Conservation (phyloP, 2,329 filamentous ascomycete species). For the Helotiales sp. region DNA sequence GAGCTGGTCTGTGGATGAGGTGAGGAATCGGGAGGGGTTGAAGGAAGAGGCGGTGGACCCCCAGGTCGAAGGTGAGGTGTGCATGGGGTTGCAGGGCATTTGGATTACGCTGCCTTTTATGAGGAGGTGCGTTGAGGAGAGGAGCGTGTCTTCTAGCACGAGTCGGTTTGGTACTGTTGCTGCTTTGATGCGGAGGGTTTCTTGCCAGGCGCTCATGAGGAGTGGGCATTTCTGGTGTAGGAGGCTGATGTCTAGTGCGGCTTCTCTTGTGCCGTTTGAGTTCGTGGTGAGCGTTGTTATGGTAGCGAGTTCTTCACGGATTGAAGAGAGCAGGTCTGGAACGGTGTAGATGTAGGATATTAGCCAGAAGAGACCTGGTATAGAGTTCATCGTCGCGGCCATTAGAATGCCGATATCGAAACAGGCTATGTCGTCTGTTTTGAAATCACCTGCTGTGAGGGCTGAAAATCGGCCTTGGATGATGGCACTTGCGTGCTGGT, state of each 20-base stretch:
- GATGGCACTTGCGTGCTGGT: slow-evolving; percentile 35
- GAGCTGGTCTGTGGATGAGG: slow-evolving; percentile 14
- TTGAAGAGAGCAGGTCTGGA: slow-evolving; percentile 37
- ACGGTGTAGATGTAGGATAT: slow-evolving; percentile 42
- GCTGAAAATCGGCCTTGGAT: slow-evolving; percentile 15
- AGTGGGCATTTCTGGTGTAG: slow-evolving; percentile 48
- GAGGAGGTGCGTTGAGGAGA: slow-evolving; percentile 49
- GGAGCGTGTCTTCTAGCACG: slow-evolving; percentile 48
- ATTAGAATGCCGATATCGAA: slow-evolving; percentile 43
- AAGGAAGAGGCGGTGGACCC: slow-evolving; percentile 50
- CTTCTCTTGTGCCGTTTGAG: slow-evolving; percentile 18
- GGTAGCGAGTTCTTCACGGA: slow-evolving; percentile 41
- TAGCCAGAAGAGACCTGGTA: slow-evolving; percentile 48
- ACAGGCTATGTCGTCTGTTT: slow-evolving; percentile 30
- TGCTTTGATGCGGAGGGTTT: slow-evolving; percentile 49
- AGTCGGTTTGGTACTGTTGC: slow-evolving; percentile 46
- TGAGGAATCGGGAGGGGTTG: slow-evolving; percentile 29
- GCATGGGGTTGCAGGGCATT: slow-evolving; percentile 49
- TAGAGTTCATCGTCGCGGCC: slow-evolving; percentile 44
- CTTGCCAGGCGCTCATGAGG: slow-evolving; percentile 50
- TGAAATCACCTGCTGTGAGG: slow-evolving; percentile 18
- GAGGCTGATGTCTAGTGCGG: slow-evolving; percentile 44
- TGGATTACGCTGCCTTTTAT: slow-evolving; percentile 49
- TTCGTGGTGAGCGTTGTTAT: slow-evolving; percentile 16
- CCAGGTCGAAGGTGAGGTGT: slow-evolving; percentile 49